phyloP scores from a whole-genome alignment of 371 early-diverging fungal genomes.

The Zychaea mexicana region DNA sequence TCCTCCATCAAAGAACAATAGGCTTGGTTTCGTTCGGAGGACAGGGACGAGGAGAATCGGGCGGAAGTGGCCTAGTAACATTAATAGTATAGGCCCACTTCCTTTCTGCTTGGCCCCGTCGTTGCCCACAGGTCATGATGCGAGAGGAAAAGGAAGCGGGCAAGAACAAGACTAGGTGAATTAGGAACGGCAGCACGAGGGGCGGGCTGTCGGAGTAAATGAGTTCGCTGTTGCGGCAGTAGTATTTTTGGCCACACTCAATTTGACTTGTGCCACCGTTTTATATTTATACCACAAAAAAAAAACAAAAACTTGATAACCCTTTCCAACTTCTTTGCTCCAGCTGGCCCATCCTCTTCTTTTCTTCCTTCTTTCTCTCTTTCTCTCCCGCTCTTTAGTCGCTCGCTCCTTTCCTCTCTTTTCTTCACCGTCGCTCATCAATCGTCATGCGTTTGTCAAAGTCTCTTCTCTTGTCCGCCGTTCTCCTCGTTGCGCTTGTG shows the following conservation, averaged over 20 bases:
- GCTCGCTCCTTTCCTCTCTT: constrained; percentile 4
- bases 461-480: constrained; percentile 11
- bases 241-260: constrained; percentile 11
- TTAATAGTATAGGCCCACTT: too few species aligned
- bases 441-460: constrained; percentile 16
- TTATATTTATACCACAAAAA: constrained; percentile 7
- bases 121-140: too few species aligned
- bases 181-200: background rate
- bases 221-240: background rate
- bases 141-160: background rate
- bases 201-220: background rate
- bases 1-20: too few species aligned
- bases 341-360: background rate
- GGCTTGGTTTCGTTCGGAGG: too few species aligned
- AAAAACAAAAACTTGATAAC: too few species aligned
- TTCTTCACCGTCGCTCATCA: constrained; percentile 10
- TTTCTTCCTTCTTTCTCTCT: background rate
- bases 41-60: too few species aligned
- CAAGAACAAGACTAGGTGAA: background rate
- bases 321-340: background rate
- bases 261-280: constrained; percentile 15
- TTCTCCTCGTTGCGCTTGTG: constrained; percentile 22
- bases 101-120: too few species aligned
- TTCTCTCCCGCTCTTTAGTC: background rate
- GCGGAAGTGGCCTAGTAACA: too few species aligned